Conservation (phyloP, 2,329 filamentous ascomycete genomes). For the Aspergillus brunneoviolaceus region DNA sequence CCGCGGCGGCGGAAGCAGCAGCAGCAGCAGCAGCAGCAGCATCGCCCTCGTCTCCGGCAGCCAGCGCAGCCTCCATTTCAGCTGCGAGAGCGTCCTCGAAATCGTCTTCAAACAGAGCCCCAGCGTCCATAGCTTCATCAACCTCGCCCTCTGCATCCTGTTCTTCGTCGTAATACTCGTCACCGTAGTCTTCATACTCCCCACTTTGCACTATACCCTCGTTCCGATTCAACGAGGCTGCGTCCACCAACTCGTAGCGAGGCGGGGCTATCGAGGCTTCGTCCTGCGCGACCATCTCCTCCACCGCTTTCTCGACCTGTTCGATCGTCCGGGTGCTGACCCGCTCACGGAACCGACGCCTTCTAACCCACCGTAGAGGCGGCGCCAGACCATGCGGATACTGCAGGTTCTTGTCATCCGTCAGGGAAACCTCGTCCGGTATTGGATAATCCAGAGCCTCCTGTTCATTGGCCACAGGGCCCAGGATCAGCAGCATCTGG, state of each 20-base stretch:
- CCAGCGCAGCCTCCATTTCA: slow-evolving; percentile 46
- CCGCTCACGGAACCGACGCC: slow-evolving; percentile 78
- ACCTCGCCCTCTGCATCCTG: slow-evolving; percentile 52
- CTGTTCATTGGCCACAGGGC: slow-evolving; percentile 63
- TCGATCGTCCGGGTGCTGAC: slow-evolving; percentile 81
- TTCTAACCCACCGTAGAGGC: slow-evolving; percentile 81
- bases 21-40: slow-evolving; percentile 26
- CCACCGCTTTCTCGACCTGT: slow-evolving; percentile 77
- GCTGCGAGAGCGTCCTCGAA: slow-evolving; percentile 45
- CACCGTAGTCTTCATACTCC: slow-evolving; percentile 47
- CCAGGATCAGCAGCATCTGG: slow-evolving; percentile 82
- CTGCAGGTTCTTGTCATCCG: slow-evolving; percentile 60
- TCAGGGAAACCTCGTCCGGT: slow-evolving; percentile 65
- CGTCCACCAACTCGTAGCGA: slow-evolving; percentile 64
- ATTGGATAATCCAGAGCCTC: slow-evolving; percentile 67
- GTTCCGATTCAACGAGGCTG: slow-evolving; percentile 46
- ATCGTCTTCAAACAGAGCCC: slow-evolving; percentile 34
- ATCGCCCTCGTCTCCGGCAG: slow-evolving; percentile 38
- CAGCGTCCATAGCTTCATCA: slow-evolving; percentile 44
- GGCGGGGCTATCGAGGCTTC: slow-evolving; percentile 57
- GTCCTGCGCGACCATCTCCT: slow-evolving; percentile 71
- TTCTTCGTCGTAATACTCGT: slow-evolving; percentile 46
- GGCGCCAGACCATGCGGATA: slow-evolving; percentile 87
- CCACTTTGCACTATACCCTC: slow-evolving; percentile 46
- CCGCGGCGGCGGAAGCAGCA: slow-evolving; percentile 23